Evolutionary conservation across 108 stramenopile genomes (phyloP), one percentile per base, ranked within the genome.

Genomic region (Cyclotella kingstonii): DNA sequence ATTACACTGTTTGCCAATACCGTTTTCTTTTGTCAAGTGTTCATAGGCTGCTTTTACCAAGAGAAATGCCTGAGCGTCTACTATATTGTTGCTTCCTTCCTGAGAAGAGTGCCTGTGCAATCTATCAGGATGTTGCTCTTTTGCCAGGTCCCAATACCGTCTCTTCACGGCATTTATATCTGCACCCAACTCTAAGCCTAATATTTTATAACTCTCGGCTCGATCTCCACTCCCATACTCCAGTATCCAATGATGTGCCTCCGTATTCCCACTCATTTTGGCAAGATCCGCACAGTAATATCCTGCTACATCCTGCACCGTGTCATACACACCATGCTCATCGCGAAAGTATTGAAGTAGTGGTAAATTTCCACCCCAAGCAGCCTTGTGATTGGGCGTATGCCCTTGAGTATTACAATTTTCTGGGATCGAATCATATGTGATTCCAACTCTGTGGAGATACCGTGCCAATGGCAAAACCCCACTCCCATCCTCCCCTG

Each of bases 201-300:
- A 49, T 2, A 81, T 47, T 12, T 21, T 48, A 38, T 77, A 87
- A 38, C 81, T 81, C 42, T 81, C 74, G 1, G 63, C 73, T 26
- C 84, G 40, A 29, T 75, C 81, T 3, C 68, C 61, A 59, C 81
- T 87, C 44, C 84, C 83, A 42, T 80, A 44, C 26, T 76, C 48
- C 28, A 86, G 53, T 7, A 93, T 48, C 60, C 80, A 93, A 22
- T 42, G 8, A 33, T 82, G 82, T 22, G 82, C 76, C 15, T 49
- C 35, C 27, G 38, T 31, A 54, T 85, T 83, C 6, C 81, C 60
- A 21, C 77, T 86, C 91, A 93, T 93, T 48, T 81, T 83, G 26
- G 91, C 91, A 47, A 93, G 60, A 70, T 86, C 86, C 1, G 91
- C 91, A 25, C 72, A 73, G 60, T 81, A 93, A 48, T 93, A 89